Base-by-base conservation (phyloP, 805 yeast genomes). In the Kazachstania taianensis region DNA sequence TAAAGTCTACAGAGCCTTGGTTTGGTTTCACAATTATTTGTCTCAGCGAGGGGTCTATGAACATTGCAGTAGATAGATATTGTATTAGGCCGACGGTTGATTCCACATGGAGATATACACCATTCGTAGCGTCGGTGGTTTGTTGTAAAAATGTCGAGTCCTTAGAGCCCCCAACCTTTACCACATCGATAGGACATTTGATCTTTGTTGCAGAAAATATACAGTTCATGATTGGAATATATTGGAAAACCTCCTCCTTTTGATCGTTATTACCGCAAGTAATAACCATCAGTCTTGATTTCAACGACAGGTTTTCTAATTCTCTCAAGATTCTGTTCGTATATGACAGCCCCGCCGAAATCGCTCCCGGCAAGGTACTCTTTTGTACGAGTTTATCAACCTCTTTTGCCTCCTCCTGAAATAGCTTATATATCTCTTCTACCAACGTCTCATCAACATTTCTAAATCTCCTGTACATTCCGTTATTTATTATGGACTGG, bases 181-280 rank as follows among this genome's bases (percentile, higher is more conserved):
- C 89, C 9, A 87, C 87, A 57, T 92, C 97, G 16, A 92, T 76
- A 2, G 96, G 81, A 13, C 87, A 74, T 48, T 77, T 79, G 81
- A 81, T 72, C 57, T 87, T 89, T 47, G 92, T 96, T 1, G 97
- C 95, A 0, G 96, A 89, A 61, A 92, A 92, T 20, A 92, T 89
- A 41, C 92, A 72, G 58, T 92, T 92, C 97, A 92, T 92, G 30
- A 85, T 78, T 4, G 96, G 82, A 30, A 89, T 83, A 56, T 92
- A 94, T 39, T 83, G 84, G 35, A 84, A 65, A 5, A 85, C 75
- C 38, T 75, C 77, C 48, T 84, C 86, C 42, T 76, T 84, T 24
- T 27, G 33, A 30, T 27, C 20, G 12, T 17, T 26, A 20, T 53
- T 49, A 23, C 62, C 62, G 32, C 62, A 56, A 3, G 63, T 57